phyloP scores from a whole-genome alignment of 2,329 filamentous ascomycete species.

The Colletotrichum limetticola region DNA sequence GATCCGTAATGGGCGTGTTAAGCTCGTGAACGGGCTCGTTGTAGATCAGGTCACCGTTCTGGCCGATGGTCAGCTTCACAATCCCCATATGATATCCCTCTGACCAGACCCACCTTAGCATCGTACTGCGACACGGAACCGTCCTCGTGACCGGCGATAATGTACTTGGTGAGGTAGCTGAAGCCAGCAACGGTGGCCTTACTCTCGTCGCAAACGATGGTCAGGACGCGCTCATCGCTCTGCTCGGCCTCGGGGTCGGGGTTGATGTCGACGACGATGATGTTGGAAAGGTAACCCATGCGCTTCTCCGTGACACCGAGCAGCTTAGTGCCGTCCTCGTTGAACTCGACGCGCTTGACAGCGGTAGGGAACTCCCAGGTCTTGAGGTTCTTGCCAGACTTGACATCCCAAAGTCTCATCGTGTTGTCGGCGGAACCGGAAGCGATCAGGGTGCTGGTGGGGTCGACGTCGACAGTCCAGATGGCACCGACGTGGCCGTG shows the following conservation, averaged over 20 bases:
- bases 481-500: constrained; percentile 96
- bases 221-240: constrained; percentile 82
- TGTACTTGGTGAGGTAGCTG: constrained; percentile 94
- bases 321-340: constrained; percentile 88
- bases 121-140: constrained; percentile 93
- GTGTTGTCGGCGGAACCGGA: constrained; percentile 98
- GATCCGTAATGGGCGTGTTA: constrained; percentile 85
- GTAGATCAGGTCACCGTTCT: constrained; percentile 84
- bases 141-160: constrained; percentile 97
- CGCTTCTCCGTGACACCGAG: constrained; percentile 98
- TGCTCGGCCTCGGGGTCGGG: constrained; percentile 86
- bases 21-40: constrained; percentile 88
- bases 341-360: constrained; percentile 98
- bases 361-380: constrained; percentile 97
- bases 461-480: constrained; percentile 98
- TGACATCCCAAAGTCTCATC: constrained; percentile 95
- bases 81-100: background rate
- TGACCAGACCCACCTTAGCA: constrained; percentile 72
- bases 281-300: constrained; percentile 94
- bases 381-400: constrained; percentile 92
- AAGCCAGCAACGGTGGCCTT: constrained; percentile 98
- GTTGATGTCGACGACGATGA: constrained; percentile 91
- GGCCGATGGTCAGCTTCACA: constrained; percentile 26
- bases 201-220: constrained; percentile 93
- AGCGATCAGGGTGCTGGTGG: constrained; percentile 89